A percentile compares a stretch with the other conserved stretches of the same genome.
These are phyloP conservation scores for Epichloe amarillans DNA, from an alignment of 2,329 filamentous ascomycete species.

Conservation along the genomic window DNA sequence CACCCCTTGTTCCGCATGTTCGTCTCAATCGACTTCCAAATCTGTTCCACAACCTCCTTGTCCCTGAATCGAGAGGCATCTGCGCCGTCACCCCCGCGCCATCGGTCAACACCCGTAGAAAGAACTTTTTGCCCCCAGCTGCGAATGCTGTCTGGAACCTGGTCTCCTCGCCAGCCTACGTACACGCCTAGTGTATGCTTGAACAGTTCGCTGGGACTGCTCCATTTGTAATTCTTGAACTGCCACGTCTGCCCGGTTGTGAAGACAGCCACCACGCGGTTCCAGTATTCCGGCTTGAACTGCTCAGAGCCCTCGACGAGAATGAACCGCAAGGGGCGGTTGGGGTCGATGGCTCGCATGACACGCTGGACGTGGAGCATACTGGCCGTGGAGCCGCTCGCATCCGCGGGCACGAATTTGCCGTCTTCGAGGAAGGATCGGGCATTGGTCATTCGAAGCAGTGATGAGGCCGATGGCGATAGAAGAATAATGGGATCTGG, in stretches of 20 bases:
- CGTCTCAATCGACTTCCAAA: constrained; percentile 81
- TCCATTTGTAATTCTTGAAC: constrained; percentile 98
- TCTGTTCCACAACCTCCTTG: constrained; percentile 79
- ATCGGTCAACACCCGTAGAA: constrained; percentile 72
- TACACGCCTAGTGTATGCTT: constrained; percentile 76
- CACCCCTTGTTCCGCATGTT: constrained; percentile 81
- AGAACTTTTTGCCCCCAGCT: constrained; percentile 79
- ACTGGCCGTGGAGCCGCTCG: constrained; percentile 53
- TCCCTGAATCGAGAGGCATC: constrained; percentile 63
- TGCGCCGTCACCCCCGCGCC: constrained; percentile 41
- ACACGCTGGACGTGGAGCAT: constrained; percentile 76
- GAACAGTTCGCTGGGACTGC: constrained; percentile 77
- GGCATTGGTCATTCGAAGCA: constrained; percentile 90
- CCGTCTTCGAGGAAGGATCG: constrained; percentile 85
- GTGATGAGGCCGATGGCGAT: constrained; percentile 86
- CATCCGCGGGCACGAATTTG: constrained; percentile 64
- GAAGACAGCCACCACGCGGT: constrained; percentile 86
- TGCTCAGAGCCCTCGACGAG: constrained; percentile 85
- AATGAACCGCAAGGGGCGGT: constrained; percentile 77
- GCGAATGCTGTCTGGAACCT: constrained; percentile 61
- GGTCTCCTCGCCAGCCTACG: constrained; percentile 82
- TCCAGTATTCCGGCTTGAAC: constrained; percentile 98
- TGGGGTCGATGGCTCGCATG: constrained; percentile 56
- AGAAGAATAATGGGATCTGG: constrained; percentile 88
- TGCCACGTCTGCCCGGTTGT: constrained; percentile 97